These are phyloP conservation scores for Sungouiella blattae DNA, from an alignment of 805 yeast species.

Conservation along the genomic window DNA sequence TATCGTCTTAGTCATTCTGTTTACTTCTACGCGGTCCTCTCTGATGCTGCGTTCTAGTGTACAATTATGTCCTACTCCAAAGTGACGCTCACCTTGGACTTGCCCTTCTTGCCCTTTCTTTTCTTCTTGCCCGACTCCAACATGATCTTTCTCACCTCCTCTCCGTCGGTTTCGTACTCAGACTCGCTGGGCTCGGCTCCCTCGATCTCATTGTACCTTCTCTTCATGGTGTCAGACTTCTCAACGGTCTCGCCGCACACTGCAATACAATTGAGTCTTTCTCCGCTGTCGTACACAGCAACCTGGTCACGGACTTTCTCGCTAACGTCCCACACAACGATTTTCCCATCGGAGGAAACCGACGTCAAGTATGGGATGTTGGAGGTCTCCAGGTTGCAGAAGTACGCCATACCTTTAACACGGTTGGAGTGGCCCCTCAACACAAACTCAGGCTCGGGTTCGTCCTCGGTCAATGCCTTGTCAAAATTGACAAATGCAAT, in stretches of 20 bases:
- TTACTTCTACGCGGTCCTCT: too few relatives aligned
- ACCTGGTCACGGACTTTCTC: slow-evolving; percentile 65
- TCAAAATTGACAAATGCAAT: slow-evolving; percentile 52
- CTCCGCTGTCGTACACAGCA: slow-evolving; percentile 88
- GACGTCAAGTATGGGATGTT: slow-evolving; percentile 57
- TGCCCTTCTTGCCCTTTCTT: slow-evolving; percentile 30
- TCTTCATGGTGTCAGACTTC: slow-evolving; percentile 65
- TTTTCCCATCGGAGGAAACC: slow-evolving; percentile 89
- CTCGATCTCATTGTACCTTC: slow-evolving; percentile 39
- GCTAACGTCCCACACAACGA: slow-evolving; percentile 78
- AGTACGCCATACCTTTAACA: slow-evolving; percentile 71
- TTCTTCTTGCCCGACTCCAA: slow-evolving; percentile 45
- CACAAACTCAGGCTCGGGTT: slow-evolving; percentile 47
- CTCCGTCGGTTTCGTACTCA: slow-evolving; percentile 75
- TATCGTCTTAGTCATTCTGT: too few relatives aligned
- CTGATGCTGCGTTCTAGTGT: too few relatives aligned
- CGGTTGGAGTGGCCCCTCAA: slow-evolving; percentile 82
- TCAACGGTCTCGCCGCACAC: slow-evolving; percentile 77
- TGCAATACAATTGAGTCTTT: slow-evolving; percentile 82
- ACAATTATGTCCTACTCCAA: slow-evolving; percentile 40
- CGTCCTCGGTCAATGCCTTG: slow-evolving; percentile 13
- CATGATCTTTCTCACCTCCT: slow-evolving; percentile 57
- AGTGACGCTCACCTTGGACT: slow-evolving; percentile 45
- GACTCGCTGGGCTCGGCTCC: slow-evolving; percentile 50
- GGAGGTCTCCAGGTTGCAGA: slow-evolving; percentile 35